Conservation (phyloP, 2,329 filamentous ascomycete species). For the Phaeoacremonium minimum region DNA sequence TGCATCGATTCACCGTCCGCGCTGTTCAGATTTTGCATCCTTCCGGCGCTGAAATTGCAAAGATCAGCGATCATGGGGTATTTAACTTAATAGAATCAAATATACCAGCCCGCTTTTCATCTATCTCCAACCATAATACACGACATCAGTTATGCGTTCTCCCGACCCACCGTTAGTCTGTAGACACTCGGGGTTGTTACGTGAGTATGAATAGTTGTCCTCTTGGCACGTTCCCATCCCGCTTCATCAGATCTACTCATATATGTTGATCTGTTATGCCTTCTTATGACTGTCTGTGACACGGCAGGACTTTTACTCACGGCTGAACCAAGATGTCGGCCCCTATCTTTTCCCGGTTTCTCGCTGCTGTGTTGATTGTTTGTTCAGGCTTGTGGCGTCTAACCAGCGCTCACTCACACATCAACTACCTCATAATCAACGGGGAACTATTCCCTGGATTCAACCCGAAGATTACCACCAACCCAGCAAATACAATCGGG, state of each 20-base stretch:
- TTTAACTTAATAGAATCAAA: neutral
- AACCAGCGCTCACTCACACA: slow-evolving; percentile 22
- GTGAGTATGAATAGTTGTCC: neutral
- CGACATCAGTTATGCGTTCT: slow-evolving; percentile 28
- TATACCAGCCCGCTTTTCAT: neutral
- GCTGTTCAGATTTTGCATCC: no score
- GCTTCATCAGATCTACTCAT: neutral
- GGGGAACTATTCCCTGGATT: slow-evolving; percentile 40
- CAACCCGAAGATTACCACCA: slow-evolving; percentile 17
- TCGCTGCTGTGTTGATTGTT: neutral
- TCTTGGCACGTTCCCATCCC: neutral
- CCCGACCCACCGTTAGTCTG: slow-evolving; percentile 33
- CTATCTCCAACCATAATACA: neutral
- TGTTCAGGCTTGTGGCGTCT: neutral
- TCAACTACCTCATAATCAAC: slow-evolving; percentile 32
- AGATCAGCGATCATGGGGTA: no score
- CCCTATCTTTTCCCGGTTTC: neutral
- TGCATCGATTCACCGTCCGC: no score
- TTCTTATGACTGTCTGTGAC: neutral
- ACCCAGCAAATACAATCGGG: slow-evolving; percentile 32
- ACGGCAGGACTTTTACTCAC: neutral
- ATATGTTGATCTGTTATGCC: neutral
- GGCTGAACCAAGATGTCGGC: neutral
- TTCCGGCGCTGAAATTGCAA: no score
- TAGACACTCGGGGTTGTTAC: neutral